Evolutionary conservation across 345 rosid species (phyloP), one percentile per base, ranked within the genome.

Genomic region (Ceriops decandra): DNA sequence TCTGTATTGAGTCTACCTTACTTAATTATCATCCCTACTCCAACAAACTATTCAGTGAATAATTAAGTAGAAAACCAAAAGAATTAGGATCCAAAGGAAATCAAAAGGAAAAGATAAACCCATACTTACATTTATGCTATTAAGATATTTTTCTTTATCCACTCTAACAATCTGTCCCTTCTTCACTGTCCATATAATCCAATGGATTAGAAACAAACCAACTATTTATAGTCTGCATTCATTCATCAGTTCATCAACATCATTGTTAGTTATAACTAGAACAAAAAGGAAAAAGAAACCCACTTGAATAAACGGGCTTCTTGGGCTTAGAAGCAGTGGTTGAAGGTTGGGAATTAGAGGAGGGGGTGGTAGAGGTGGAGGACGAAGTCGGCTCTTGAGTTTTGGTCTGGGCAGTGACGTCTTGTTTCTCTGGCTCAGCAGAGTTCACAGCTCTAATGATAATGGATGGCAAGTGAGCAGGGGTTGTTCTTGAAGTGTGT

Each of bases 161-260:
- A 93, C 98, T 67, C 95, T 90, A 78, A 93, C 98, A 64, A 93
- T 88, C 85, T 93, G 97, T 11, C 98, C 98, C 77, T 93, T 93
- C 87, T 89, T 93, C 97, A 93, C 96, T 93, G 96, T 68, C 72
- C 70, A 67, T 24, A 62, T 49, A 57, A 32, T 33, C 5, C 7
- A 27, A 28, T 15, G 16, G 53, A 63, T 11, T 42, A 38, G 22
- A n/a, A 17, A 7, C 5, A 27, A 28, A 46, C 33, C 10, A 15
- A 46, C 5, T 26, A 6, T 7, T 4, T 4, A 62, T 28, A 54
- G 10, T 24, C 54, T 1, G 6, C 15, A 6, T 30, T 0, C 2
- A 4, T 20, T 5, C 6, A 31, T 33, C 49, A 42, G 17, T 42
- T 47, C 28, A 49, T 4, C n/a, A 20, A 16, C 4, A 24, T 31